A percentile compares a stretch with the other conserved stretches of the same genome.
These are phyloP conservation scores for Tillandsia fasciculata DNA, from an alignment of 176 grass and related monocot species.

Conservation along the genomic window DNA sequence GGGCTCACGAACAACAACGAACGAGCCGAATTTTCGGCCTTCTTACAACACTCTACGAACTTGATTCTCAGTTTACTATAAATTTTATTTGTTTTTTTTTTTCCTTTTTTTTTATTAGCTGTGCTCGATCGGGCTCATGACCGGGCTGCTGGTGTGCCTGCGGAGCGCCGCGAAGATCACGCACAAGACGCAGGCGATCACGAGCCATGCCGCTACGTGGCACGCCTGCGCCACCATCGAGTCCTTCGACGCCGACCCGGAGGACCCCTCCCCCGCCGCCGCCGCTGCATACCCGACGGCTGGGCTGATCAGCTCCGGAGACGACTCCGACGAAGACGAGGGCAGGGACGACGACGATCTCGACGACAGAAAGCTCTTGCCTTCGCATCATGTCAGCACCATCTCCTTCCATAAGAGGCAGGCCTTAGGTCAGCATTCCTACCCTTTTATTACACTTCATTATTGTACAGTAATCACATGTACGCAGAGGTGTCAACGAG, in stretches of 20 bases:
- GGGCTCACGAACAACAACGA: too few relatives aligned
- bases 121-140: conserved; percentile 58
- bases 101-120: conserved; percentile 24
- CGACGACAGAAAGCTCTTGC: conserved; percentile 26
- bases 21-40: too few relatives aligned
- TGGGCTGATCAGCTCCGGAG: background rate
- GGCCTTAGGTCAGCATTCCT: conserved; percentile 38
- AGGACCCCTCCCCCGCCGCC: background rate
- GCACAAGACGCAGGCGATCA: conserved; percentile 85
- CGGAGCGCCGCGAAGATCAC: conserved; percentile 87
- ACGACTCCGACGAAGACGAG: background rate
- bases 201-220: conserved; percentile 74
- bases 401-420: conserved; percentile 85
- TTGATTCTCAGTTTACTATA: too few relatives aligned
- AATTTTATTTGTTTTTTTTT: too few relatives aligned
- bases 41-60: too few relatives aligned
- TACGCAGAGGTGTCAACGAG: too few relatives aligned
- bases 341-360: conserved; percentile 25
- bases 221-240: conserved; percentile 74
- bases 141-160: conserved; percentile 65
- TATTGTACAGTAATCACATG: too few relatives aligned
- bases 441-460: too few relatives aligned
- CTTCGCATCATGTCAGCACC: conserved; percentile 32
- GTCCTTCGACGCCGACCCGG: conserved; percentile 19
- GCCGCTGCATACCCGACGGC: background rate